Evolutionary conservation across 345 rosid species (phyloP).

Genomic region (Bretschneidera sinensis): DNA sequence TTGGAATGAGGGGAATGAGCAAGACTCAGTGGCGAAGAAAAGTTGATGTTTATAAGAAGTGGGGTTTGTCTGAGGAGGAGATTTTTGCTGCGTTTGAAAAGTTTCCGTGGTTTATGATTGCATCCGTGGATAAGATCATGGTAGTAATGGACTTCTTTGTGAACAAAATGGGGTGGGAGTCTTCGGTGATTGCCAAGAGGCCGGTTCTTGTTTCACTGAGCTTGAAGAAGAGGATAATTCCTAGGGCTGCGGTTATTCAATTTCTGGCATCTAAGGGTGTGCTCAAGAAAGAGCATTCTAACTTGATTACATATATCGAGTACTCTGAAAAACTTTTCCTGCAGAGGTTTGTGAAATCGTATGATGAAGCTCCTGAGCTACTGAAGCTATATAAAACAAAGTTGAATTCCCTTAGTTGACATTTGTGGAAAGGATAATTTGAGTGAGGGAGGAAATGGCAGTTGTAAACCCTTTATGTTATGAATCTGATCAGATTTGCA

Average conservation of each 20-base stretch:
- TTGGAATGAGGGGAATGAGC: not conserved
- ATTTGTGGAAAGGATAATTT: not conserved
- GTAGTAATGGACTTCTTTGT: slow-evolving; percentile 19
- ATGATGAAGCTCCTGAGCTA: slow-evolving; percentile 12
- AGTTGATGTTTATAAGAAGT: slow-evolving; percentile 9
- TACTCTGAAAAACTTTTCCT: slow-evolving; percentile 14
- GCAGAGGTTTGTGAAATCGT: slow-evolving; percentile 13
- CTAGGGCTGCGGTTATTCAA: slow-evolving; percentile 10
- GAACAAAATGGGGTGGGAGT: slow-evolving; percentile 17
- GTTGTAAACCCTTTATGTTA: not conserved
- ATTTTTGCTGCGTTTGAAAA: slow-evolving; percentile 4
- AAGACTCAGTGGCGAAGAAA: slow-evolving; percentile 23
- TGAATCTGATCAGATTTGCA: too few species aligned
- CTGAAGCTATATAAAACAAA: slow-evolving; percentile 19
- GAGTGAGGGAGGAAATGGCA: not conserved
- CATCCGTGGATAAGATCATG: too few species aligned
- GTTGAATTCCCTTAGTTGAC: not conserved
- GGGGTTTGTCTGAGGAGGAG: slow-evolving; percentile 22
- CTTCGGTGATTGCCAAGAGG: not conserved
- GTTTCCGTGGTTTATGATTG: slow-evolving; percentile 5
- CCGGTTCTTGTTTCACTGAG: not conserved
- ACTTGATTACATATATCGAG: not conserved
- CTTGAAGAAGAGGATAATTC: slow-evolving; percentile 23
- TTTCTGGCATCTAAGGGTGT: not conserved
- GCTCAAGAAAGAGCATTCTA: not conserved